Conservation (phyloP, 169 alveolate species). For the Plasmodium coatneyi region DNA sequence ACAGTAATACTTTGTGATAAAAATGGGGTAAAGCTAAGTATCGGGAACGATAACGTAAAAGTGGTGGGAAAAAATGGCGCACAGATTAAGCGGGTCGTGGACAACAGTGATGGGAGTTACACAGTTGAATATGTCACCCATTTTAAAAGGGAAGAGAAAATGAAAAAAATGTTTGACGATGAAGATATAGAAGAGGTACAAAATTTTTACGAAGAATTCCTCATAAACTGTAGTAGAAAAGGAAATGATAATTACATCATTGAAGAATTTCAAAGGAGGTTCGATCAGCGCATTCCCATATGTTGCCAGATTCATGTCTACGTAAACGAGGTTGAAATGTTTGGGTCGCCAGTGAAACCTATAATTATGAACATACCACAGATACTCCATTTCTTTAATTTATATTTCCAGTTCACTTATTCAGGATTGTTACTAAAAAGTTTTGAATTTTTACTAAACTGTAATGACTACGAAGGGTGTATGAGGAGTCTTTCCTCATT, state of each 20-base stretch:
- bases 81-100: constrained; percentile 67
- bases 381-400: constrained; percentile 21
- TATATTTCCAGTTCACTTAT: constrained; percentile 67
- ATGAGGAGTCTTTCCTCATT: constrained; percentile 7
- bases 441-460: constrained; percentile 35
- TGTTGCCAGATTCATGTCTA: constrained; percentile 44
- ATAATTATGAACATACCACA: constrained; percentile 55
- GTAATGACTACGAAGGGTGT: constrained; percentile 33
- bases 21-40: constrained; percentile 62
- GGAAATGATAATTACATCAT: constrained; percentile 33
- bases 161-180: constrained; percentile 2
- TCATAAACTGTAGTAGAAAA: constrained; percentile 31
- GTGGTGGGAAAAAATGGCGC: constrained; percentile 73
- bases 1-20: constrained; percentile 35
- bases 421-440: constrained; percentile 66
- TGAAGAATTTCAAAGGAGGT: constrained; percentile 34
- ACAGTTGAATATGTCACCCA: constrained; percentile 29
- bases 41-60: constrained; percentile 66
- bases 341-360: constrained; percentile 66
- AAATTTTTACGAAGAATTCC: constrained; percentile 54
- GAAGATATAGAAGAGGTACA: constrained; percentile 14
- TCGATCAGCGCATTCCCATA: not conserved
- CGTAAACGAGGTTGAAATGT: constrained; percentile 62
- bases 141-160: constrained; percentile 34
- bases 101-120: constrained; percentile 72